Conservation (phyloP, 1,284 basidiomycete genomes). For the Ganoderma lucidum region DNA sequence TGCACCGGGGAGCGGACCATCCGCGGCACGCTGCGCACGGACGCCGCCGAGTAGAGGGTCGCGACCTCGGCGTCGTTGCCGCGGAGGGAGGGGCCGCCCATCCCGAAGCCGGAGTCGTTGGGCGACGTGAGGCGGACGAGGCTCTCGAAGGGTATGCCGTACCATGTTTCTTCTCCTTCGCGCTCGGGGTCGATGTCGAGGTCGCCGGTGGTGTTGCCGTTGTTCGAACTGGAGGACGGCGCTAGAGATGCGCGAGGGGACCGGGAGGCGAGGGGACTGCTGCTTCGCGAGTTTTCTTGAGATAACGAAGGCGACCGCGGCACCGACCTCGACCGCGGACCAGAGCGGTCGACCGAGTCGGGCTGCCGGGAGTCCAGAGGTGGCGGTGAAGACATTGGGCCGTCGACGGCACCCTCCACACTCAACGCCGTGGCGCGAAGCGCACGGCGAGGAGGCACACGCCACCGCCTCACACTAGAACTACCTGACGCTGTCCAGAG, state of each 20-base stretch:
- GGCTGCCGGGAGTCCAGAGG: constrained; percentile 29
- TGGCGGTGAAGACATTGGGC: constrained; percentile 30
- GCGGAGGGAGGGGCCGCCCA: constrained; percentile 37
- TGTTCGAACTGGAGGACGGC: constrained; percentile 26
- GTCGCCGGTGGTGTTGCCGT: constrained; percentile 17
- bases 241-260: constrained; percentile 30
- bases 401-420: constrained; percentile 40
- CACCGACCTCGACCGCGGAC: constrained; percentile 24
- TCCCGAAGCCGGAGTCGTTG: constrained; percentile 60
- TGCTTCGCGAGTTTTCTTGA: constrained; percentile 23
- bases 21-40: constrained; percentile 74
- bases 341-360: constrained; percentile 32
- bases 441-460: constrained; percentile 57
- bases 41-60: constrained; percentile 85
- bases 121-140: constrained; percentile 83
- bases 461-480: constrained; percentile 87
- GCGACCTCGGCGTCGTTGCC: constrained; percentile 78
- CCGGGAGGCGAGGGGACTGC: constrained; percentile 29
- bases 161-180: constrained; percentile 56
- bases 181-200: constrained; percentile 34
- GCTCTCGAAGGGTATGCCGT: constrained; percentile 83
- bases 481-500: constrained; percentile 93
- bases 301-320: constrained; percentile 21
- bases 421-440: constrained; percentile 43
- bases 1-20: constrained; percentile 46